These are phyloP conservation scores for Boletus rubroflammeus DNA, from an alignment of 768 basidiomycete species.

Conservation along the genomic window DNA sequence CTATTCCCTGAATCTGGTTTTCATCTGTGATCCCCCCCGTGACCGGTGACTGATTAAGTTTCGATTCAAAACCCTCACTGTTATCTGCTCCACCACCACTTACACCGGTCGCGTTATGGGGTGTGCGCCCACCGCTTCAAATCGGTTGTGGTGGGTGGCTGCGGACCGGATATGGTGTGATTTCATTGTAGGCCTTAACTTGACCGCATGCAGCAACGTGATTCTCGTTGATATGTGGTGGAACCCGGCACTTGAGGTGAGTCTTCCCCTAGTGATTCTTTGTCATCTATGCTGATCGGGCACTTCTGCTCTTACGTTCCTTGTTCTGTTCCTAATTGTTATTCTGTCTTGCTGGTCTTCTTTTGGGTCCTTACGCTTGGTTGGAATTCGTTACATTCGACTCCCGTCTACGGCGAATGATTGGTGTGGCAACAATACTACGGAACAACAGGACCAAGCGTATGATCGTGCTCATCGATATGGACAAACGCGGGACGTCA, in stretches of 20 bases:
- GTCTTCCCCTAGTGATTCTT: slow-evolving; percentile 16
- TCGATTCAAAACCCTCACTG: not conserved
- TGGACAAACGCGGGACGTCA: slow-evolving; percentile 82
- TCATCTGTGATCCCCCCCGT: not conserved
- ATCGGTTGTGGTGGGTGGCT: slow-evolving; percentile 1
- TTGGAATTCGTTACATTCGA: not conserved
- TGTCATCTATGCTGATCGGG: slow-evolving; percentile 8
- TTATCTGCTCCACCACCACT: not conserved
- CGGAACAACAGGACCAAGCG: slow-evolving; percentile 68
- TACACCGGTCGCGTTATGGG: not conserved
- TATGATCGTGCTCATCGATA: slow-evolving; percentile 90
- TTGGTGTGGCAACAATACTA: not conserved
- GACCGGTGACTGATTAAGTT: slow-evolving; percentile 14
- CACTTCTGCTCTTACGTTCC: not conserved
- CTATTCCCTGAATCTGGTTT: not conserved
- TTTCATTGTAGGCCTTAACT: slow-evolving; percentile 63
- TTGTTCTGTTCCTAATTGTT: not conserved
- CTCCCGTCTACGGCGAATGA: not conserved
- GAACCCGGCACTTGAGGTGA: slow-evolving; percentile 82
- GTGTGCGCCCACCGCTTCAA: not conserved
- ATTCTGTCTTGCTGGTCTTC: not conserved
- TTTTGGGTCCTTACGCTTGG: not conserved
- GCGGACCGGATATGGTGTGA: not conserved
- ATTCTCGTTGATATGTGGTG: slow-evolving; percentile 95
- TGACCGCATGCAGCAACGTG: slow-evolving; percentile 92